Conservation (phyloP, 1,139 yeast genomes). For the Yamadazyma siamensis region DNA sequence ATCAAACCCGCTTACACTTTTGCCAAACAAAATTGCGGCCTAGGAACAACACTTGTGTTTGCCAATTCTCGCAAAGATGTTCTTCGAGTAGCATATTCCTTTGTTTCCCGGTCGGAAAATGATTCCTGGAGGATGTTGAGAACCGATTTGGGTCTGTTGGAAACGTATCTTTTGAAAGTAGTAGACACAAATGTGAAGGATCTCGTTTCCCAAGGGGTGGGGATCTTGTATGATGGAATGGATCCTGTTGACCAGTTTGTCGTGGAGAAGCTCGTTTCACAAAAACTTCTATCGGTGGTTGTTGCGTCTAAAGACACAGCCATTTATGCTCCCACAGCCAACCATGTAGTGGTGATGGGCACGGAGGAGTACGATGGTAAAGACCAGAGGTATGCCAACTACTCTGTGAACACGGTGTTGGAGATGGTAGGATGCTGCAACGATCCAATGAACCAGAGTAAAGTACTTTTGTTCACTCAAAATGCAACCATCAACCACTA, state of each 20-base stretch:
- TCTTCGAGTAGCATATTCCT: slow-evolving; percentile 47
- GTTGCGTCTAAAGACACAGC: slow-evolving; percentile 60
- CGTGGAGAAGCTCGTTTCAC: slow-evolving; percentile 51
- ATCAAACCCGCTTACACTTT: slow-evolving; percentile 38
- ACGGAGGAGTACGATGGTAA: slow-evolving; percentile 72
- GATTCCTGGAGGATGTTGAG: slow-evolving; percentile 25
- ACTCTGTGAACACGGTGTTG: slow-evolving; percentile 59
- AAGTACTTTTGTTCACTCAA: slow-evolving; percentile 57
- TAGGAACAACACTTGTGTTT: slow-evolving; percentile 46
- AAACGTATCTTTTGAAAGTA: slow-evolving; percentile 40
- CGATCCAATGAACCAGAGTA: slow-evolving; percentile 21
- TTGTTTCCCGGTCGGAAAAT: slow-evolving; percentile 32
- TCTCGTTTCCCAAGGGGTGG: slow-evolving; percentile 63
- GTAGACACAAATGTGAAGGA: slow-evolving; percentile 45
- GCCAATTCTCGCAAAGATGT: slow-evolving; percentile 55
- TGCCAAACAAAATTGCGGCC: slow-evolving; percentile 19
- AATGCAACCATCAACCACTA: slow-evolving; percentile 59
- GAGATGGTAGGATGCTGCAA: slow-evolving; percentile 73
- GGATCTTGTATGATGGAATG: slow-evolving; percentile 62
- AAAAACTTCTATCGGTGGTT: slow-evolving; percentile 50
- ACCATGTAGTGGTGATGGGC: slow-evolving; percentile 60
- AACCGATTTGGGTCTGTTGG: slow-evolving; percentile 31
- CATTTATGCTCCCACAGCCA: slow-evolving; percentile 48
- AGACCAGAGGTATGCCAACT: slow-evolving; percentile 69
- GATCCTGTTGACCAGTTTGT: slow-evolving; percentile 46